Percentiles rank a stretch among this genome's conserved stretches.
Conservation (phyloP, 2,329 filamentous ascomycete genomes). For the Aspergillus pseudotamarii region DNA sequence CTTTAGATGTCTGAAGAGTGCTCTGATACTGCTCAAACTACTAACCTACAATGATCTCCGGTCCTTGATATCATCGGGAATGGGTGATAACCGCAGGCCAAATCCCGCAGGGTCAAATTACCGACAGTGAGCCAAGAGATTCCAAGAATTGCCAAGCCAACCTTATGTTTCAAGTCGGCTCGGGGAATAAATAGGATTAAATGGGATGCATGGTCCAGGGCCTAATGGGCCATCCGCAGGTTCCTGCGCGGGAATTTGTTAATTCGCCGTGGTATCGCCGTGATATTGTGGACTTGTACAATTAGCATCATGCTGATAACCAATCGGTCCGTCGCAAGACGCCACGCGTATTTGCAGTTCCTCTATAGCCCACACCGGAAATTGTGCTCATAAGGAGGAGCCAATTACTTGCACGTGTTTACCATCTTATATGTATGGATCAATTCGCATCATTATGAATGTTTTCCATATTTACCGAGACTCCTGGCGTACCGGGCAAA, state of each 20-base stretch:
- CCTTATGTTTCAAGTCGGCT: constrained; percentile 1
- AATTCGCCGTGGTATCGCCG: background rate
- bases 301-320: background rate
- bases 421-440: background rate
- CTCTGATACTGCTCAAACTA: background rate
- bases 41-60: background rate
- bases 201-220: background rate
- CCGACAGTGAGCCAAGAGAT: background rate
- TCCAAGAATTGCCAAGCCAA: constrained; percentile 1
- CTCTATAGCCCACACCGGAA: background rate
- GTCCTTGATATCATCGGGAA: background rate
- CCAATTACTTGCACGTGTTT: background rate
- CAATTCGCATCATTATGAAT: background rate
- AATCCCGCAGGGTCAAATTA: background rate
- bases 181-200: background rate
- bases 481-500: background rate
- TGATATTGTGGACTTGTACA: background rate
- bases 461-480: too few species aligned
- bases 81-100: background rate
- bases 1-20: background rate
- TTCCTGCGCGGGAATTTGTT: background rate
- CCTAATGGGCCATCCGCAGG: background rate
- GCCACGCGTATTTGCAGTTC: background rate
- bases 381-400: background rate
- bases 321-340: background rate